phyloP scores from a whole-genome alignment of 1,139 yeast genomes.

The Debaryomycetaceae sp. region DNA sequence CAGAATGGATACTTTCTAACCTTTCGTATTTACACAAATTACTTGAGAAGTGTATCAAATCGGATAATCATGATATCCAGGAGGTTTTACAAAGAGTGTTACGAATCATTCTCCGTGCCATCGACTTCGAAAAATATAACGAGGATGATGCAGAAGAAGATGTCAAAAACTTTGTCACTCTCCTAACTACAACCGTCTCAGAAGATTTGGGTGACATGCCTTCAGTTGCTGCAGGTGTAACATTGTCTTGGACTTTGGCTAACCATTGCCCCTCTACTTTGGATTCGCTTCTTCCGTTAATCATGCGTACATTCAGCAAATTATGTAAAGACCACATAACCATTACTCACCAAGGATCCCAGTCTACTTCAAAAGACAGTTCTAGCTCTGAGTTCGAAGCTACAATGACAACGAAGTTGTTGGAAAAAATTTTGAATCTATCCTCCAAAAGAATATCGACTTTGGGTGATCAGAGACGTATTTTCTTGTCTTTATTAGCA shows the following conservation, averaged over 20 bases:
- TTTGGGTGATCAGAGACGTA: constrained; percentile 89
- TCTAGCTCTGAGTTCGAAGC: constrained; percentile 60
- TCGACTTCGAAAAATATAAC: constrained; percentile 41
- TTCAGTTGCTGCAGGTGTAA: constrained; percentile 89
- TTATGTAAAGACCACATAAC: constrained; percentile 86
- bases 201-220: constrained; percentile 82
- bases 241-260: constrained; percentile 79
- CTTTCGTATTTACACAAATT: constrained; percentile 65
- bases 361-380: constrained; percentile 28
- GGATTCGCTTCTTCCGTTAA: constrained; percentile 68
- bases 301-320: constrained; percentile 85
- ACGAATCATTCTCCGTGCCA: constrained; percentile 60
- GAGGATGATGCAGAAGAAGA: constrained; percentile 55
- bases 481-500: constrained; percentile 80
- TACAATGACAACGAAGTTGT: constrained; percentile 68
- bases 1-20: constrained; percentile 75
- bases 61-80: constrained; percentile 82
- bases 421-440: constrained; percentile 74
- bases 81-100: constrained; percentile 77
- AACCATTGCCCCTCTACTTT: constrained; percentile 68
- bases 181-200: constrained; percentile 65
- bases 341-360: constrained; percentile 53
- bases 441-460: constrained; percentile 78
- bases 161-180: constrained; percentile 56
- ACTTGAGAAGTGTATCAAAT: constrained; percentile 76